phyloP scores from a whole-genome alignment of 352 stramenopile genomes.

The Phytophthora litchii region DNA sequence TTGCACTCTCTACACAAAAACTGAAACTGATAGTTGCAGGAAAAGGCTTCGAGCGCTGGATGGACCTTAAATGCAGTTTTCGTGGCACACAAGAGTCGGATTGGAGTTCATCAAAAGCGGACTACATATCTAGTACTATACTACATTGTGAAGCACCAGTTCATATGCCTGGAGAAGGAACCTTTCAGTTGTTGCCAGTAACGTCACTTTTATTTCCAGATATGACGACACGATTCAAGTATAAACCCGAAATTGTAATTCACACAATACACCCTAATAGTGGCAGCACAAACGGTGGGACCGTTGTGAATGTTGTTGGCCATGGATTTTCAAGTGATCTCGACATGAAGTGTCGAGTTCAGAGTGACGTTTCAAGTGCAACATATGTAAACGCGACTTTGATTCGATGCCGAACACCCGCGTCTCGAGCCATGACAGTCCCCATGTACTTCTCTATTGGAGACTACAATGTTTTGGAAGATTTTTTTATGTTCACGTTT shows the following conservation, averaged over 20 bases:
- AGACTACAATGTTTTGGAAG: constrained; percentile 16
- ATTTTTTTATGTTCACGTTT: constrained; percentile 36
- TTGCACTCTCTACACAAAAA: constrained; percentile 22
- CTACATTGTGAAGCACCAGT: constrained; percentile 29
- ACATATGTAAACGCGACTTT: constrained; percentile 47
- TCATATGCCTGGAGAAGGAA: constrained; percentile 14
- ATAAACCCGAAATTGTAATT: constrained; percentile 32
- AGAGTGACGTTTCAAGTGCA: constrained; percentile 1
- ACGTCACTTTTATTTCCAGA: constrained; percentile 24
- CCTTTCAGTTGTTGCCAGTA: constrained; percentile 35
- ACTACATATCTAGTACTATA: constrained; percentile 30
- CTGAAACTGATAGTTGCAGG: constrained; percentile 33
- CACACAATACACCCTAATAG: constrained; percentile 31
- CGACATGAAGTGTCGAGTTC: constrained; percentile 37
- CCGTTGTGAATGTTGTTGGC: constrained; percentile 36
- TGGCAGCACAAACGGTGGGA: constrained; percentile 21
- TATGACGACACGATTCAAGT: constrained; percentile 28
- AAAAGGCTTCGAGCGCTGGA: constrained; percentile 46
- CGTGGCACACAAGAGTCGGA: neutral
- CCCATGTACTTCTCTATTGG: constrained; percentile 39
- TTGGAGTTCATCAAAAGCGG: constrained; percentile 26
- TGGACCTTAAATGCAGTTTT: constrained; percentile 48
- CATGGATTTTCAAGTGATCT: constrained; percentile 42
- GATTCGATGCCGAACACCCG: constrained; percentile 42
- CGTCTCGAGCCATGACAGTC: constrained; percentile 29